A percentile compares a stretch with the other conserved stretches of the same genome.
Evolutionary conservation across 1,284 basidiomycete genomes (phyloP).

Genomic region (Calocybe gambosa): DNA sequence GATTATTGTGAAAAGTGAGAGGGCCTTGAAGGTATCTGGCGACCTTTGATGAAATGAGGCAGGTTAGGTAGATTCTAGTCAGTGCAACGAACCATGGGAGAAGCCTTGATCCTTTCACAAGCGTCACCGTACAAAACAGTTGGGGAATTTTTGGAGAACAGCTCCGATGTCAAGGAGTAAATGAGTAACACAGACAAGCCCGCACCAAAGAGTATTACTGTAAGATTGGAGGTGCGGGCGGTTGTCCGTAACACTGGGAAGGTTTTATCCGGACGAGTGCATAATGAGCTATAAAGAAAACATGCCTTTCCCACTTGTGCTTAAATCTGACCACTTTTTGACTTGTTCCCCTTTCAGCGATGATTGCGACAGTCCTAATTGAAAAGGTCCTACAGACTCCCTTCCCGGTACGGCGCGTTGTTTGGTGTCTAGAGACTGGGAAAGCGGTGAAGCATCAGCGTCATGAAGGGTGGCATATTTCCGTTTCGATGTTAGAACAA

Average conservation of each 20-base stretch:
- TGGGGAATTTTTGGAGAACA: slow-evolving; percentile 91
- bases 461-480: slow-evolving; percentile 47
- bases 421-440: slow-evolving; percentile 61
- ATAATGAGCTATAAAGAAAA: slow-evolving; percentile 14
- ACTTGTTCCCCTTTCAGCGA: slow-evolving; percentile 48
- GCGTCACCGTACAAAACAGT: slow-evolving; percentile 85
- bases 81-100: slow-evolving; percentile 47
- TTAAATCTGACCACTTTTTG: slow-evolving; percentile 81
- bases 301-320: slow-evolving; percentile 76
- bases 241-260: slow-evolving; percentile 70
- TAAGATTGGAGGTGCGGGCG: slow-evolving; percentile 73
- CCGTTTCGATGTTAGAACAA: slow-evolving; percentile 18
- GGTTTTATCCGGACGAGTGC: slow-evolving; percentile 5
- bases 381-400: slow-evolving; percentile 77
- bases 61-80: neutral
- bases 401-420: slow-evolving; percentile 36
- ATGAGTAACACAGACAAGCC: slow-evolving; percentile 74
- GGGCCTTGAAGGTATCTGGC: slow-evolving; percentile 58
- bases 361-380: slow-evolving; percentile 63
- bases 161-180: slow-evolving; percentile 83
- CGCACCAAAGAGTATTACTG: slow-evolving; percentile 80
- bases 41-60: slow-evolving; percentile 38
- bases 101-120: slow-evolving; percentile 77
- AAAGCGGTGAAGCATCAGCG: slow-evolving; percentile 45
- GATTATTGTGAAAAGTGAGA: slow-evolving; percentile 71